Evolutionary conservation across 257 asterid genomes (phyloP), one percentile per base, ranked within the genome.

Genomic region (Cruciata laevipes): DNA sequence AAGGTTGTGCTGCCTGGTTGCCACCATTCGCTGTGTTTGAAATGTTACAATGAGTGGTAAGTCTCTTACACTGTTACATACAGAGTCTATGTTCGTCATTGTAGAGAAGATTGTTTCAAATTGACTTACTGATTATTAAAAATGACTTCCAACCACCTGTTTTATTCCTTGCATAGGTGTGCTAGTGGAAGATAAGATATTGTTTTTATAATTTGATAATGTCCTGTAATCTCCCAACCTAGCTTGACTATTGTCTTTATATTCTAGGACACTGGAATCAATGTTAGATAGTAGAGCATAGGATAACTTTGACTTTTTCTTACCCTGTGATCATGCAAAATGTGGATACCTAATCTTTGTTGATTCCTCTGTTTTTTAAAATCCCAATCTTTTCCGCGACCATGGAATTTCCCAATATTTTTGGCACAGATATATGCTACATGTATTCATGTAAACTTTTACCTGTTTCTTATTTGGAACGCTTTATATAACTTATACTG

Each of bases 1-100:
- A 75, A 69, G 63, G 76, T 73, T 40, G 83, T 79, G 49, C 61
- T 75, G 27, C 83, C 80, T 12, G 59, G 63, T 25, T 79, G 83
- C 69, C 30, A 70, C 67, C 83, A 79, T 23, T 72, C 83, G n/a
- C 30, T 79, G 59, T 79, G 83, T 57, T 56, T 72, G 14, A 69
- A 66, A 44, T 79, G 83, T 53, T 79, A 65, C 49, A 58, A 30
- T 9, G 69, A 72, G 18, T 75, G 80, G 83, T 79, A 75, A 71
- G 76, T 58, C 47, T 24, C 65, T 44, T 53, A 10, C 49, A 42
- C 40, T 24, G 60, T 44, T 53, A 10, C 49, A 42, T 30, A 35
- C 27, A 33, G 4, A 33, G 1, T 6, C 27, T 27, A 33, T n/a
- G 12, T 33, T 5, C n/a, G 2, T 18, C 32, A 27, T 4, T 20